phyloP scores from a whole-genome alignment of 78 protist species.

The Speleostelium caveatum region DNA sequence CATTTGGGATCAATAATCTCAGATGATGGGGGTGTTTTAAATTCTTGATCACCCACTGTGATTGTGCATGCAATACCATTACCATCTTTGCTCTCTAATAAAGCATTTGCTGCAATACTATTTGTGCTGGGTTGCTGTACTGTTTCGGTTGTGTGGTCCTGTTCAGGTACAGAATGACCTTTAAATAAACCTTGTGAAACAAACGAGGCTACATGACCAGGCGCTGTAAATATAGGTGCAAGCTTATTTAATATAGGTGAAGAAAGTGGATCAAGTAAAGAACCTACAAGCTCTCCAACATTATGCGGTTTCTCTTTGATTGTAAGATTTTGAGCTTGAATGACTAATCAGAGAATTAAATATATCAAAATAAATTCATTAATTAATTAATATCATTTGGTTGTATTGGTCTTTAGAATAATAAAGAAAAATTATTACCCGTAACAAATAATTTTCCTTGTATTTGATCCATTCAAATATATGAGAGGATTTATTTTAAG shows the following conservation, averaged over 20 bases:
- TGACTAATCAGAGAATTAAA: not conserved
- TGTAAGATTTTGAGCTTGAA: slow-evolving; percentile 63
- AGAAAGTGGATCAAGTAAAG: slow-evolving; percentile 32
- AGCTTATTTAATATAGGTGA: slow-evolving; percentile 34
- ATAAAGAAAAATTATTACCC: slow-evolving; percentile 1
- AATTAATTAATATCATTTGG: not conserved
- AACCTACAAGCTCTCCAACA: slow-evolving; percentile 51
- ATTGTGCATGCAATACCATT: slow-evolving; percentile 33
- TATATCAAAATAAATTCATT: not conserved
- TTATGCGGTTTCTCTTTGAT: slow-evolving; percentile 40
- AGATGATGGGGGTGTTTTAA: not conserved
- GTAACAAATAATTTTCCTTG: slow-evolving; percentile 73
- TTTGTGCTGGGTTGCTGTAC: not conserved
- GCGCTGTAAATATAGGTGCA: slow-evolving; percentile 55
- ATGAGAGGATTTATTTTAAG: no score
- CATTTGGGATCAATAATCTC: slow-evolving; percentile 52
- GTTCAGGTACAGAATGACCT: not conserved
- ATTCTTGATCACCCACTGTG: slow-evolving; percentile 7
- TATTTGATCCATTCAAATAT: no score
- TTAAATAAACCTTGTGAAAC: not conserved
- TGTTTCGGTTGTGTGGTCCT: not conserved
- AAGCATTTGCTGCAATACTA: no score
- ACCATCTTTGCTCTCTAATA: no score
- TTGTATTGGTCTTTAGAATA: not conserved
- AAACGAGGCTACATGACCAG: not conserved